Conservation (phyloP, 441 rosid species). For the Pelargonium fulgidum region DNA sequence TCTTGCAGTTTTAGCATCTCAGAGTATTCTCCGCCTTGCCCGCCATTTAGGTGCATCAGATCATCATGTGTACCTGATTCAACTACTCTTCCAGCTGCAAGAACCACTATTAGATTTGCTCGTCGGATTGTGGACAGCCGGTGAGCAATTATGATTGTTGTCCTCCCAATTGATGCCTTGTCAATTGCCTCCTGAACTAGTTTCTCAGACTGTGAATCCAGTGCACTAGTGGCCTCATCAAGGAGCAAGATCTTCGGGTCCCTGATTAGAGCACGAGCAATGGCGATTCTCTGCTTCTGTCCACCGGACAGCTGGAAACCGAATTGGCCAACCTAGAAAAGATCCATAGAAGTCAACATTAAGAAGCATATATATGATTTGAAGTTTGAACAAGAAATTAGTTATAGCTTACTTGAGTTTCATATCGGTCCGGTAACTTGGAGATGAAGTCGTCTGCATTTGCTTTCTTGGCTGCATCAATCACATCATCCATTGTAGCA, state of each 20-base stretch:
- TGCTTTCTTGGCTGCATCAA: constrained; percentile 48
- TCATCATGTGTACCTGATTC: constrained; percentile 62
- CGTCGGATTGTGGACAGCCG: constrained; percentile 45
- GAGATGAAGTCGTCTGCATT: constrained; percentile 66
- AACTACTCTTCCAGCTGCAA: constrained; percentile 48
- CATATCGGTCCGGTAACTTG: constrained; percentile 59
- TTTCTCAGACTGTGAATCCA: constrained; percentile 56
- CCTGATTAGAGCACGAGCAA: constrained; percentile 58
- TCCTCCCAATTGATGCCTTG: constrained; percentile 53
- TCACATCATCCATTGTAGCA: constrained; percentile 52
- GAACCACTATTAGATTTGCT: constrained; percentile 43
- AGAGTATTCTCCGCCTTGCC: constrained; percentile 43
- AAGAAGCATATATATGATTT: not conserved
- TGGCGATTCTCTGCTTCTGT: constrained; percentile 68
- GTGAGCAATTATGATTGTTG: constrained; percentile 58
- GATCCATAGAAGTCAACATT: constrained; percentile 11
- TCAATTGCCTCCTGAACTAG: constrained; percentile 60
- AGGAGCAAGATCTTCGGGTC: constrained; percentile 59
- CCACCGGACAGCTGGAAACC: constrained; percentile 69
- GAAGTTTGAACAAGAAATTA: not conserved
- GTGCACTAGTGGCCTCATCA: constrained; percentile 67
- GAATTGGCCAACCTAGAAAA: constrained; percentile 52
- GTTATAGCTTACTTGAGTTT: constrained; percentile 45
- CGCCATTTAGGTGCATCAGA: constrained; percentile 27
- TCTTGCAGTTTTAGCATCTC: constrained; percentile 47